Percentiles rank a stretch among this genome's conserved stretches.
These are phyloP conservation scores for Myriosclerotinia curreyana DNA, from an alignment of 2,329 filamentous ascomycete species.

Conservation along the genomic window DNA sequence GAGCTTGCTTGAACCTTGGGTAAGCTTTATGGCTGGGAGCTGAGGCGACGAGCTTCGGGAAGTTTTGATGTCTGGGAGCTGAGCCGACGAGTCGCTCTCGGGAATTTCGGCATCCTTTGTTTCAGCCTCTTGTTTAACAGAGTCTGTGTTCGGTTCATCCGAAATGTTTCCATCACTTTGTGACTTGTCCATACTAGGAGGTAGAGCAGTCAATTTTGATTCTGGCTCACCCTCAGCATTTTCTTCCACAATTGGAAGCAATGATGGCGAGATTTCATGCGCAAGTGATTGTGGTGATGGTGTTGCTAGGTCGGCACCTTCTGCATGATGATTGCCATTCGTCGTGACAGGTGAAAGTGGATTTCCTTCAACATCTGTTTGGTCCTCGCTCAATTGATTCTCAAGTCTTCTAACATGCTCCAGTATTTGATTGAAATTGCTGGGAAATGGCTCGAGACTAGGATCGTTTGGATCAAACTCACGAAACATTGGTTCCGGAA, in stretches of 20 bases:
- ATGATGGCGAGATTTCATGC: slow-evolving; percentile 29
- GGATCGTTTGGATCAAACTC: slow-evolving; percentile 36
- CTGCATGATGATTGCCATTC: slow-evolving; percentile 21
- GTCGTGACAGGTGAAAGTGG: slow-evolving; percentile 29
- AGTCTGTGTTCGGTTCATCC: background rate
- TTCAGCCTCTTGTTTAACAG: background rate
- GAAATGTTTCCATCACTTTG: slow-evolving; percentile 1
- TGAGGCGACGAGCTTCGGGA: background rate
- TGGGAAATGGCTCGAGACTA: slow-evolving; percentile 34
- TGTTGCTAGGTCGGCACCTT: slow-evolving; percentile 11
- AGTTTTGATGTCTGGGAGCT: background rate
- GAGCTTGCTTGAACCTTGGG: background rate
- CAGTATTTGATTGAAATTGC: slow-evolving; percentile 32
- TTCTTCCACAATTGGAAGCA: slow-evolving; percentile 33
- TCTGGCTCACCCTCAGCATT: slow-evolving; percentile 26
- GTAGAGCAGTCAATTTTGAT: slow-evolving; percentile 16
- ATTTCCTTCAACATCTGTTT: slow-evolving; percentile 25
- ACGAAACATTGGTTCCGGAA: slow-evolving; percentile 16
- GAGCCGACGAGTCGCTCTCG: background rate
- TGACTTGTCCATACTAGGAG: slow-evolving; percentile 2
- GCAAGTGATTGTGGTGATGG: slow-evolving; percentile 26
- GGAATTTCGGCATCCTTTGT: background rate
- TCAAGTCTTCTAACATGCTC: slow-evolving; percentile 31
- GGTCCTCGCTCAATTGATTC: slow-evolving; percentile 32
- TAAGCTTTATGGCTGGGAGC: background rate